Evolutionary conservation across 495 filamentous ascomycete genomes (phyloP).

Genomic region (Daldinia childiae): DNA sequence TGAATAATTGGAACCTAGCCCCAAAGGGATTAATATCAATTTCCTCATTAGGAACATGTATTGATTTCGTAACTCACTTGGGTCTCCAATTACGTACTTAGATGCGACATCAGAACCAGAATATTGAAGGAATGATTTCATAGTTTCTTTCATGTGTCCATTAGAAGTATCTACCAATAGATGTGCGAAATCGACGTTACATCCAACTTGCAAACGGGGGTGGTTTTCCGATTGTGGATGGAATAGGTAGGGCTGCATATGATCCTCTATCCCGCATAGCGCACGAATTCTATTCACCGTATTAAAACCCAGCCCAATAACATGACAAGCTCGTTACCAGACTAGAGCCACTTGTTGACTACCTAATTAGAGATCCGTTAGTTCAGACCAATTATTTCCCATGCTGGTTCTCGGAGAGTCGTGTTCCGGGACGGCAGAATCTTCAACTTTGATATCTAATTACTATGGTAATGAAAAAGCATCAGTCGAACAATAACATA

Average conservation of each 20-base stretch:
- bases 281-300: constrained; percentile 28
- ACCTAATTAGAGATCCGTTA: background rate
- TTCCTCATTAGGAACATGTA: background rate
- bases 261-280: constrained; percentile 34
- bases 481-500: background rate
- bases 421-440: constrained; percentile 34
- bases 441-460: constrained; percentile 4
- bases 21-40: background rate
- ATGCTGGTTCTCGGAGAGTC: constrained; percentile 29
- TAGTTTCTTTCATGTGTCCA: background rate
- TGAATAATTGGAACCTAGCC: background rate
- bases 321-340: background rate
- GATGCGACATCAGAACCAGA: background rate
- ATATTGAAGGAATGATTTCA: background rate
- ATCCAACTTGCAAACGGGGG: constrained; percentile 17
- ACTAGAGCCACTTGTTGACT: background rate
- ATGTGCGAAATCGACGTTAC: background rate
- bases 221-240: background rate
- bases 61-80: background rate
- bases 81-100: background rate
- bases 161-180: no score
- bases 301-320: constrained; percentile 15
- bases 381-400: constrained; percentile 15
- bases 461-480: background rate
- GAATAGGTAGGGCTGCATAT: constrained; percentile 39